These are phyloP conservation scores for Penicillium argentinense DNA, from an alignment of 495 filamentous ascomycete species.

Conservation along the genomic window DNA sequence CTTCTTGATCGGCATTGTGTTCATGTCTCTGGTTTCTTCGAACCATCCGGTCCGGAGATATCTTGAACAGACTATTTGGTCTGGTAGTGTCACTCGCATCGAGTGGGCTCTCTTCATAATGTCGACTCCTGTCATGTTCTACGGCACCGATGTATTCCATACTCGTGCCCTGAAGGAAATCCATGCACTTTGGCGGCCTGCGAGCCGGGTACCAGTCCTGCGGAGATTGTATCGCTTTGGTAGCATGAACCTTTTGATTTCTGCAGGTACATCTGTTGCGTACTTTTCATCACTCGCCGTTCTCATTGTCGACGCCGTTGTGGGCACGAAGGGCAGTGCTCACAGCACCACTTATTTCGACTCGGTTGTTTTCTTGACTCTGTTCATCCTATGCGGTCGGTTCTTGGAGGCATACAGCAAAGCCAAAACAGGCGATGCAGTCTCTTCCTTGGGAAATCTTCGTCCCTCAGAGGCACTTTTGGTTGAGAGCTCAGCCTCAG, in stretches of 20 bases:
- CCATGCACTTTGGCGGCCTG: constrained; percentile 72
- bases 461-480: constrained; percentile 78
- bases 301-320: constrained; percentile 66
- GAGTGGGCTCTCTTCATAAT: constrained; percentile 85
- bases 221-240: constrained; percentile 88
- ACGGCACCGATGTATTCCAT: constrained; percentile 86
- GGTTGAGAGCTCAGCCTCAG: constrained; percentile 35
- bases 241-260: constrained; percentile 95
- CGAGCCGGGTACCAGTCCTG: constrained; percentile 72
- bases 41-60: constrained; percentile 55
- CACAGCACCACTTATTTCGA: constrained; percentile 82
- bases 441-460: constrained; percentile 74
- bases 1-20: constrained; percentile 87
- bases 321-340: constrained; percentile 28
- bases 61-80: constrained; percentile 69
- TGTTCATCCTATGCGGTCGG: constrained; percentile 82
- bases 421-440: constrained; percentile 85
- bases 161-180: constrained; percentile 76
- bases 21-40: constrained; percentile 75
- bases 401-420: constrained; percentile 92
- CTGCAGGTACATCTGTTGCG: constrained; percentile 82
- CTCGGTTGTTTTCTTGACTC: constrained; percentile 88
- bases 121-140: constrained; percentile 88
- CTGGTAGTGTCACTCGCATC: constrained; percentile 69
- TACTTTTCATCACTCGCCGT: constrained; percentile 83